phyloP scores from a whole-genome alignment of 345 rosid species.

The Eucalyptus coolabah region DNA sequence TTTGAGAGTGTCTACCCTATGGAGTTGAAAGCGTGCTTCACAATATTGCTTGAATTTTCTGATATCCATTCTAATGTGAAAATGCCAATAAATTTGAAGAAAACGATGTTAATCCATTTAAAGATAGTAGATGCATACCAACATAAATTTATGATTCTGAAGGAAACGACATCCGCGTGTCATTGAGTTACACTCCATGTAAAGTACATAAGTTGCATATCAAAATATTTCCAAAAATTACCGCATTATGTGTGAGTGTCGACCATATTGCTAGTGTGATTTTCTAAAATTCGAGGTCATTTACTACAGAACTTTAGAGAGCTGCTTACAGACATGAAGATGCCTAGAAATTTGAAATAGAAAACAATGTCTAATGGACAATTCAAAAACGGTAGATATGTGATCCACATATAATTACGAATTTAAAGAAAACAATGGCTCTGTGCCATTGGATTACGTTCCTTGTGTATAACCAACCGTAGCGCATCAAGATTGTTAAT shows the following conservation, averaged over 20 bases:
- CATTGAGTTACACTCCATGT: background rate
- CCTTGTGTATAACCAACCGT: background rate
- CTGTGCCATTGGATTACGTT: background rate
- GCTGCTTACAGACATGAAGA: background rate
- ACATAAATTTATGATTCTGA: background rate
- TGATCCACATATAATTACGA: background rate
- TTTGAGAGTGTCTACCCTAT: background rate
- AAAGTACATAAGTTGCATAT: background rate
- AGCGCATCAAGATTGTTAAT: background rate
- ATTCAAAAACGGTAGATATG: background rate
- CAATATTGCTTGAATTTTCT: background rate
- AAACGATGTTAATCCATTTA: background rate
- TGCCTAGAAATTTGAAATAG: background rate
- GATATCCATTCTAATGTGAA: background rate
- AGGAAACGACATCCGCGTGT: background rate
- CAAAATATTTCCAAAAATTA: background rate
- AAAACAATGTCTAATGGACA: background rate
- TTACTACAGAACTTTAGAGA: background rate
- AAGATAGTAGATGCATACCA: background rate
- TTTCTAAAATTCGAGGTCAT: background rate
- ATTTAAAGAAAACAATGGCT: background rate
- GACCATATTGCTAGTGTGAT: background rate
- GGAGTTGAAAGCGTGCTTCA: background rate
- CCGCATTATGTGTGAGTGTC: background rate
- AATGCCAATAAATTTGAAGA: background rate